A percentile compares a stretch with the other conserved stretches of the same genome.
These are phyloP conservation scores for Alternaria brassicae DNA, from an alignment of 2,329 filamentous ascomycete genomes.

Conservation along the genomic window DNA sequence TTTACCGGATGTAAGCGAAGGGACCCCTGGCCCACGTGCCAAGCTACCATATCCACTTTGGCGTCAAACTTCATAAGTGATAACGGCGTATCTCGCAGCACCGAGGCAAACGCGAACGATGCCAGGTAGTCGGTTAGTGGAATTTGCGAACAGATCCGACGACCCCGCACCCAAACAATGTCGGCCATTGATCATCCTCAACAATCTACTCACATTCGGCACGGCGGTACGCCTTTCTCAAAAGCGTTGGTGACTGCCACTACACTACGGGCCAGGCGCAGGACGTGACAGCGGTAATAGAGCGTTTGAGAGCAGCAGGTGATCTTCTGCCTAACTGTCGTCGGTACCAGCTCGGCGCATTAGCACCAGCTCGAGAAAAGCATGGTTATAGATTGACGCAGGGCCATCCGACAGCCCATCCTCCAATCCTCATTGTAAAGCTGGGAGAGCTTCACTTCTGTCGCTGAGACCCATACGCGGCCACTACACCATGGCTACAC, in stretches of 20 bases:
- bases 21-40: neutral
- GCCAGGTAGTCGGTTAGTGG: neutral
- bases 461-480: neutral
- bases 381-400: slow-evolving; percentile 19
- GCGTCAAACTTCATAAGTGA: neutral
- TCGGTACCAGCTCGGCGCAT: slow-evolving; percentile 14
- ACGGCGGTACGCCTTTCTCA: neutral
- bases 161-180: slow-evolving; percentile 4
- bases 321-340: neutral
- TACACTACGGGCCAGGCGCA: neutral
- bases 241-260: neutral
- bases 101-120: neutral
- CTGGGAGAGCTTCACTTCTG: neutral
- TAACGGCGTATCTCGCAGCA: neutral
- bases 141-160: neutral
- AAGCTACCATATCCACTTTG: neutral
- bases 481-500: slow-evolving; percentile 8
- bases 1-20: neutral
- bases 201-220: neutral
- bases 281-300: neutral
- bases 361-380: slow-evolving; percentile 12
- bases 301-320: slow-evolving; percentile 1
- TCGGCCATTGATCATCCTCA: slow-evolving; percentile 2
- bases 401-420: slow-evolving; percentile 1
- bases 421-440: neutral